These are phyloP conservation scores for Meira miltonrushii DNA, from an alignment of 1,284 basidiomycete species.

Conservation along the genomic window DNA sequence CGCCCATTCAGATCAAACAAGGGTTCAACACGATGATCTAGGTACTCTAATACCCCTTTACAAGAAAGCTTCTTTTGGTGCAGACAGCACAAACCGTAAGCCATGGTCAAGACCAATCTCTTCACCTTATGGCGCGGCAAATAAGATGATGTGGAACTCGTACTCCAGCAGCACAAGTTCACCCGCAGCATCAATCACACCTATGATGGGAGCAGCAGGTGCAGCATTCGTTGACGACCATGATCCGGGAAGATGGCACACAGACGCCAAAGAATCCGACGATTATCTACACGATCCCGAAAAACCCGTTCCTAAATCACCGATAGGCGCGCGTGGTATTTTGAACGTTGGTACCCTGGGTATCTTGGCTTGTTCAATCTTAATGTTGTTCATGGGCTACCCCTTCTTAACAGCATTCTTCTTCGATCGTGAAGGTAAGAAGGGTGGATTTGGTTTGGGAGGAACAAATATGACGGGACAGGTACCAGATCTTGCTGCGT, in stretches of 20 bases:
- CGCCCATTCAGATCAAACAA: no score
- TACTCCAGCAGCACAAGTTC: background rate
- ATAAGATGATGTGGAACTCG: background rate
- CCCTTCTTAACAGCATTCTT: conserved; percentile 19
- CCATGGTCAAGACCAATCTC: conserved; percentile 1
- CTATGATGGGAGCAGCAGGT: background rate
- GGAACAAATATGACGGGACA: conserved; percentile 29
- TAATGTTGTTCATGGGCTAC: conserved; percentile 31
- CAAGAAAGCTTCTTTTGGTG: no score
- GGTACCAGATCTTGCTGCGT: conserved; percentile 15
- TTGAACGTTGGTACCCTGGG: conserved; percentile 29
- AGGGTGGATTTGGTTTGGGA: conserved; percentile 27
- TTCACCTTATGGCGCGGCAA: background rate
- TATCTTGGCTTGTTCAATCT: conserved; percentile 18
- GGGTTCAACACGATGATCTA: no score
- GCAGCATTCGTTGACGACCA: conserved; percentile 2
- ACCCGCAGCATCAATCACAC: background rate
- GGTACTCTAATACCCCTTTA: no score
- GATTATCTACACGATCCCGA: conserved; percentile 22
- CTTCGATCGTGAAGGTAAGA: conserved; percentile 8
- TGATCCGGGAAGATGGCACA: conserved; percentile 10
- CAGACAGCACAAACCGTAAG: no score
- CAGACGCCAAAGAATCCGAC: conserved; percentile 27
- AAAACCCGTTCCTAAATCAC: background rate
- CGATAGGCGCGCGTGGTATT: conserved; percentile 11